Base-by-base conservation (phyloP, 73 alveolate species). In the Paramecium pentaurelia region DNA sequence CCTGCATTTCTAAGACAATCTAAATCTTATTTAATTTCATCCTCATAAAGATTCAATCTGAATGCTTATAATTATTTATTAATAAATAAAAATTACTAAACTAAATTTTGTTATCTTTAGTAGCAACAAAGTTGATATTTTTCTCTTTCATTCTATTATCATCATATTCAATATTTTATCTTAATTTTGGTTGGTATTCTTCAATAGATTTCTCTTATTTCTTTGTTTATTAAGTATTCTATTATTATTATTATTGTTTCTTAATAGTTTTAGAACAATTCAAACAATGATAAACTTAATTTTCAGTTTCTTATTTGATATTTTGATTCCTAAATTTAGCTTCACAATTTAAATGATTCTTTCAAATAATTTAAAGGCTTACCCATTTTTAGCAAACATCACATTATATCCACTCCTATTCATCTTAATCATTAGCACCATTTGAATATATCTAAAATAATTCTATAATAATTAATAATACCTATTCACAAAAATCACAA, bases 401-500 rank as follows among this genome's bases (percentile, higher is more conserved):
- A 47, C 91, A 80, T 49, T 80, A 20, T 25, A 80, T 80, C 91
- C 91, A 80, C 18, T 64, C 91, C 8, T 25, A 18, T 80, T 80
- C 91, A 80, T 80, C 91, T 44, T 80, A 80, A 47, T 80, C 91
- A 80, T 80, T 38, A 4, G 77, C 4, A 10, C 91, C 91, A 80
- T 80, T 80, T 80, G 91, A 44, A 27, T 80, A 80, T 22, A 80
- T 37, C 87, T 73, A 16, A 18, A 54, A 25, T 16, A 54, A 54
- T 54, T 54, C 70, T 54, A 30, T 37, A 37, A n/a, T 64, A 34
- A 22, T 73, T 30, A 20, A 4, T 37, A 37, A 73, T 73, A 73
- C 91, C 58, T 80, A 44, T 80, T 80, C 91, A 47, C 91, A 80
- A 44, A 80, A 80, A 80, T 80, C 91, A 45, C 91, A 80, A 49